Percentiles rank a stretch among this genome's conserved stretches.
Conservation (phyloP, 495 filamentous ascomycete species). For the Xylaria telfairii region DNA sequence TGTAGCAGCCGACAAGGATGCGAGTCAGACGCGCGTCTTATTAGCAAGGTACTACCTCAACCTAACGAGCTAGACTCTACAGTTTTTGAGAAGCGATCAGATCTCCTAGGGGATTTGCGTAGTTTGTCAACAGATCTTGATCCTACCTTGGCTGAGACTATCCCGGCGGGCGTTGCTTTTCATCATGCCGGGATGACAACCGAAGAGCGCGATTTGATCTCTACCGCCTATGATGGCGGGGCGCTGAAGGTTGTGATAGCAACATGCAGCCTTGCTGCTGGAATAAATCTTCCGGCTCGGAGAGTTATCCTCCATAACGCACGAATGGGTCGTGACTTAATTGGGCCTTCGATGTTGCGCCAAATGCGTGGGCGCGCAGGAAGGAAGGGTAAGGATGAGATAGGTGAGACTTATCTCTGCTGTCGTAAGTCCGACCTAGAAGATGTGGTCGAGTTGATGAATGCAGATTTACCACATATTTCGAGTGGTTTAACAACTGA, state of each 20-base stretch:
- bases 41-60: constrained; percentile 66
- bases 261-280: constrained; percentile 84
- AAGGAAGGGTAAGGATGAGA: constrained; percentile 81
- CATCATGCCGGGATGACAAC: constrained; percentile 83
- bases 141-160: constrained; percentile 66
- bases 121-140: constrained; percentile 73
- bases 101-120: constrained; percentile 72
- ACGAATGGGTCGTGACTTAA: constrained; percentile 77
- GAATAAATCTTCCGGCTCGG: constrained; percentile 77
- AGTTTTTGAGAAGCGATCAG: constrained; percentile 63
- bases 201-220: constrained; percentile 79
- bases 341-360: constrained; percentile 74
- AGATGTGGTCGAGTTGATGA: constrained; percentile 71
- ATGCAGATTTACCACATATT: constrained; percentile 74
- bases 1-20: constrained; percentile 71
- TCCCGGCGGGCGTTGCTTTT: constrained; percentile 74
- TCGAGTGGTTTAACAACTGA: constrained; percentile 74
- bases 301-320: constrained; percentile 81
- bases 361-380: constrained; percentile 88
- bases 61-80: constrained; percentile 49
- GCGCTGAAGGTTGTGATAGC: constrained; percentile 76
- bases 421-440: constrained; percentile 74
- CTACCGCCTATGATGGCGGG: constrained; percentile 74
- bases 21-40: constrained; percentile 67
- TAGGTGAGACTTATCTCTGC: constrained; percentile 82